Evolutionary conservation across 2,329 filamentous ascomycete genomes (phyloP).

Genomic region (Aspergillus chevalieri): DNA sequence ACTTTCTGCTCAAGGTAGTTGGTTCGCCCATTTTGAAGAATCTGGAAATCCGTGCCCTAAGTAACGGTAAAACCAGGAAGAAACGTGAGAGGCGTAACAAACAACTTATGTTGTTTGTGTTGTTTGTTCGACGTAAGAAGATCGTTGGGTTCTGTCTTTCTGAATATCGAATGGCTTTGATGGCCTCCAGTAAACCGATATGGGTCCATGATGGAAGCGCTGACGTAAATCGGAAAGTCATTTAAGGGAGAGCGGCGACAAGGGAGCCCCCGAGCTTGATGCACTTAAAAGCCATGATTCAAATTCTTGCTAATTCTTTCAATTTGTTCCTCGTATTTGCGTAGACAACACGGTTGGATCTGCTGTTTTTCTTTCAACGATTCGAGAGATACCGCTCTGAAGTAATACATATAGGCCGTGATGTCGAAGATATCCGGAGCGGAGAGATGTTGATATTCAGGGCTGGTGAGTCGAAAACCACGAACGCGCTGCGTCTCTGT

Average conservation of each 20-base stretch:
- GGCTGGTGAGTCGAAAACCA: constrained; percentile 1
- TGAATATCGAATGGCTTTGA: constrained; percentile 21
- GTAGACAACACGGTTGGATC: constrained; percentile 1
- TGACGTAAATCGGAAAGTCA: constrained; percentile 16
- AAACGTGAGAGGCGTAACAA: neutral
- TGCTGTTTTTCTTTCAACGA: constrained; percentile 5
- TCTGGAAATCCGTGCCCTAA: neutral
- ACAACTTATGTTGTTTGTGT: neutral
- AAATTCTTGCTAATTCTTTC: neutral
- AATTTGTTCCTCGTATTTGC: constrained; percentile 6
- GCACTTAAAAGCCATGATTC: constrained; percentile 20
- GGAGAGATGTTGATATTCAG: constrained; percentile 2
- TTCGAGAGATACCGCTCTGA: constrained; percentile 7
- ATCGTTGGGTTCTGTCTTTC: constrained; percentile 5
- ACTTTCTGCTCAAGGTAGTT: constrained; percentile 20
- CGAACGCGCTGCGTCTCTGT: constrained; percentile 8
- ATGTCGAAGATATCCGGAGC: neutral
- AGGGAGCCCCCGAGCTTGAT: constrained; percentile 18
- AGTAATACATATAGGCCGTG: constrained; percentile 18
- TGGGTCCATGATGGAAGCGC: constrained; percentile 26
- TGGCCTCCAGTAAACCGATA: constrained; percentile 23
- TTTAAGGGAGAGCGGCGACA: constrained; percentile 23
- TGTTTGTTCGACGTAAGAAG: constrained; percentile 2
- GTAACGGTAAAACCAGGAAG: neutral
- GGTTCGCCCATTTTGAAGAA: constrained; percentile 21